phyloP scores from a whole-genome alignment of 768 basidiomycete species.

The Suillus tomentosus region DNA sequence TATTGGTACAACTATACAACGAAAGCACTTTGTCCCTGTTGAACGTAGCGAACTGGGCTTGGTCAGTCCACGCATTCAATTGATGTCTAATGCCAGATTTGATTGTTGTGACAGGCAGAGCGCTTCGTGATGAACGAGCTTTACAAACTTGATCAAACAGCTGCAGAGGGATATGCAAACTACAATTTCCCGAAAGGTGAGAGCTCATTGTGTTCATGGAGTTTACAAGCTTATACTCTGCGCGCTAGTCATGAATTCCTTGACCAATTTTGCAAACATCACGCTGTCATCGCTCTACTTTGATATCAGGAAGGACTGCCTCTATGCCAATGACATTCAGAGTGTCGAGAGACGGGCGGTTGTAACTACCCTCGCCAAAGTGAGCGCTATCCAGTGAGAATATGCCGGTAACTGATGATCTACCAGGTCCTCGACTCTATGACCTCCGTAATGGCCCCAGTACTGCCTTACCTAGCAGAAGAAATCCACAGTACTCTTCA shows the following conservation, averaged over 20 bases:
- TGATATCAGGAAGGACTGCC: conserved; percentile 85
- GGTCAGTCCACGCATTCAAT: conserved; percentile 42
- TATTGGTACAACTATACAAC: conserved; percentile 40
- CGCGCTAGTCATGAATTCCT: conserved; percentile 62
- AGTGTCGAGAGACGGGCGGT: conserved; percentile 62
- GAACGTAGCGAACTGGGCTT: conserved; percentile 55
- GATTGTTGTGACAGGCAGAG: conserved; percentile 57
- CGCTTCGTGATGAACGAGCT: conserved; percentile 87
- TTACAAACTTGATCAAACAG: conserved; percentile 66
- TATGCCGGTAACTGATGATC: background rate
- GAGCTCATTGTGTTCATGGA: conserved; percentile 6
- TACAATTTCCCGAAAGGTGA: conserved; percentile 86
- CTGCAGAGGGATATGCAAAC: conserved; percentile 65
- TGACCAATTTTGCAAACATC: conserved; percentile 78
- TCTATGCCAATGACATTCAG: conserved; percentile 69
- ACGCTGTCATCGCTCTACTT: conserved; percentile 92
- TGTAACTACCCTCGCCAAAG: conserved; percentile 72
- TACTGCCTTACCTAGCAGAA: conserved; percentile 89
- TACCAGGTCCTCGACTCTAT: conserved; percentile 65
- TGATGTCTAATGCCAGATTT: background rate
- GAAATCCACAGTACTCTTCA: conserved; percentile 62
- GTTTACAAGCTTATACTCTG: conserved; percentile 8
- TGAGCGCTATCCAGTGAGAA: conserved; percentile 31
- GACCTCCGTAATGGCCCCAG: conserved; percentile 75
- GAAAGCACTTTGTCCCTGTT: conserved; percentile 8